A percentile compares a stretch with the other conserved stretches of the same genome.
These are phyloP conservation scores for Dendrostoma leiphaemia DNA, from an alignment of 2,329 filamentous ascomycete species.

Conservation along the genomic window DNA sequence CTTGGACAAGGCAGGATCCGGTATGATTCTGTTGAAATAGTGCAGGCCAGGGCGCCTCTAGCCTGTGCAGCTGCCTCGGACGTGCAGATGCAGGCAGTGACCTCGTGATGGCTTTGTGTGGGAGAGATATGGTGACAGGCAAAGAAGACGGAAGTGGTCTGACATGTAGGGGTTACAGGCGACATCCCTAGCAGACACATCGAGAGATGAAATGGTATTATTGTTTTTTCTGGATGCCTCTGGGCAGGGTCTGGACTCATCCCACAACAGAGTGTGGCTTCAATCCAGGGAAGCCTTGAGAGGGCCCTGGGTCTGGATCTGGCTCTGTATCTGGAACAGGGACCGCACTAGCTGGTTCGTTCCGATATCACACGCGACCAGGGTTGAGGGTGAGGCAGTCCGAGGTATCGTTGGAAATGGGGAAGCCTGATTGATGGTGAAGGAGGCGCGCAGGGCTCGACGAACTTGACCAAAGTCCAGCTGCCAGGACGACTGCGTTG, in stretches of 20 bases:
- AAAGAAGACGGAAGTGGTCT: conserved; percentile 5
- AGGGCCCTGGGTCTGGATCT: not conserved
- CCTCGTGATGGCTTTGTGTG: not conserved
- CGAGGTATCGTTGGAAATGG: conserved; percentile 1
- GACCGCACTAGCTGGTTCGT: not conserved
- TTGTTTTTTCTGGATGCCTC: not conserved
- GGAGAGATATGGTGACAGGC: not conserved
- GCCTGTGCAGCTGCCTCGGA: too few relatives aligned
- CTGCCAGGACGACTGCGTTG: not conserved
- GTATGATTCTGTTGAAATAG: too few relatives aligned
- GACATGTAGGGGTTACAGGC: not conserved
- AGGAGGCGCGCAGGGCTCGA: not conserved
- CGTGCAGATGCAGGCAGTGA: not conserved
- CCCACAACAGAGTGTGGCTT: not conserved
- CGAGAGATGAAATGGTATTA: not conserved
- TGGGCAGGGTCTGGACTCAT: not conserved
- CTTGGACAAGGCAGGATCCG: not conserved
- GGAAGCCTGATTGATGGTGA: not conserved
- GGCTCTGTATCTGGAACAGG: not conserved
- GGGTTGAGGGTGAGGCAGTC: not conserved
- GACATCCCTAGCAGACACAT: not conserved
- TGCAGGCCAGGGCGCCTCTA: not conserved
- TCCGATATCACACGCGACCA: conserved; percentile 5
- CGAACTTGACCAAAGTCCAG: not conserved
- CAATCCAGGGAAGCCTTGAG: not conserved